These are phyloP conservation scores for Westerdykella aurantiaca DNA, from an alignment of 2,329 filamentous ascomycete species.

Conservation along the genomic window DNA sequence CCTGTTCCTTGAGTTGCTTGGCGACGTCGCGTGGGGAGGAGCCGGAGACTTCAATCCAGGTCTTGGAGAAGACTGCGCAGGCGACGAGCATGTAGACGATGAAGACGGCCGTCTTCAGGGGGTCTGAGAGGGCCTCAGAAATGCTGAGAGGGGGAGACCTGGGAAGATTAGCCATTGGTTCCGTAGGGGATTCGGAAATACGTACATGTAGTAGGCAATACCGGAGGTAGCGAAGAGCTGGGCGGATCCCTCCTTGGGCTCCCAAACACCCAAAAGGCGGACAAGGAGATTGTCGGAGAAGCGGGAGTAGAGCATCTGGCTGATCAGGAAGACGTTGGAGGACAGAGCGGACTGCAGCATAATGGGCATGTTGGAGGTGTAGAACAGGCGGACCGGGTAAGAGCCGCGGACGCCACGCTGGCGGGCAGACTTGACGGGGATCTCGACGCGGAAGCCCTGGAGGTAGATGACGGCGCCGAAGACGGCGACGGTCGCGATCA, in stretches of 20 bases:
- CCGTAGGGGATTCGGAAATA: not conserved
- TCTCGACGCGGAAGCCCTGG: slow-evolving; percentile 98
- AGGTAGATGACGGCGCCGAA: slow-evolving; percentile 99
- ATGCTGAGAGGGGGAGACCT: slow-evolving; percentile 89
- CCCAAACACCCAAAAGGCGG: slow-evolving; percentile 96
- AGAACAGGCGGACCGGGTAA: slow-evolving; percentile 98
- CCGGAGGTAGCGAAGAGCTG: slow-evolving; percentile 92
- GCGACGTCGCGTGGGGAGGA: slow-evolving; percentile 96
- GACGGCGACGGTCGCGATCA: slow-evolving; percentile 84
- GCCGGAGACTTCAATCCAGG: slow-evolving; percentile 98
- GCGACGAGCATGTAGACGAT: slow-evolving; percentile 97
- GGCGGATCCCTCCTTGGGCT: slow-evolving; percentile 90
- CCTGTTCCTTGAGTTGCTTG: slow-evolving; percentile 99
- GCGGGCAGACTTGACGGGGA: slow-evolving; percentile 98
- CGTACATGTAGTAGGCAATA: slow-evolving; percentile 93
- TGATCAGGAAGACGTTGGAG: slow-evolving; percentile 98
- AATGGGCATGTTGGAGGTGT: slow-evolving; percentile 99
- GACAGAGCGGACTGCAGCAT: slow-evolving; percentile 99
- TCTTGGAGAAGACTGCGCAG: slow-evolving; percentile 99
- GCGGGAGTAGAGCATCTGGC: slow-evolving; percentile 98
- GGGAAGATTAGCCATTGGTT: slow-evolving; percentile 10
- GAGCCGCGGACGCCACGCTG: slow-evolving; percentile 98
- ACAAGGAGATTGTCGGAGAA: slow-evolving; percentile 99
- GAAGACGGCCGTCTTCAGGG: slow-evolving; percentile 93
- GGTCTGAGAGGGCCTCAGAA: slow-evolving; percentile 92